Base-by-base conservation (phyloP, 73 alveolate genomes). In the Stentor roeselii region DNA sequence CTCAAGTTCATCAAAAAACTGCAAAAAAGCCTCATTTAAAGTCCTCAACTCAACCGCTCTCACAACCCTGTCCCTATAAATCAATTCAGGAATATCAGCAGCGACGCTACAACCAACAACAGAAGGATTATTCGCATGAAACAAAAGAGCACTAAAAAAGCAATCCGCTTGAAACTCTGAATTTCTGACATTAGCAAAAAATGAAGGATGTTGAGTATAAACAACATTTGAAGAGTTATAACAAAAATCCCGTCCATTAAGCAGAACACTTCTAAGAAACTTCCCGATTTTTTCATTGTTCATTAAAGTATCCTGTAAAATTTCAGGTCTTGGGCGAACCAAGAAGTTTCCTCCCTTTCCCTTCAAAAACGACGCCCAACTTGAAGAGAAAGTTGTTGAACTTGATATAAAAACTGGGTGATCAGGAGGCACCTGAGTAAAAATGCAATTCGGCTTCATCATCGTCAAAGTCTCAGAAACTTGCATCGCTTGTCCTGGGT, bases 351-450 rank as follows among this genome's bases (percentile, higher is more conserved):
- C 77, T 34, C 59, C 83, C 36, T 58, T 58, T 1, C 83, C 83
- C 32, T 82, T 82, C 59, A 41, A 41, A 78, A 58, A 34, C 58
- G 87, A 39, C 27, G n/a, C 39, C 87, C 93, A 31, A 50, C 40
- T 78, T 37, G 50, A 3, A 75, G 14, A 50, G 75, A 87, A 76
- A 67, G 59, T 32, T 39, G 76, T 88, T 86, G 78, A 83, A 31
- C 91, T 27, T 39, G 84, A 67, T 15, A 90, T 90, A 60, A 90
- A 87, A 21, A 40, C 21, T n/a, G 95, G 95, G 32, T 77, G 60
- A 42, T 90, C 95, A 3, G 95, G 93, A 0, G 89, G 85, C 0
- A 90, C 74, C 83, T 87, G 83, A 30, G 92, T 61, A 37, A 78
- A 40, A 14, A 87, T 78, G 3, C 88, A 42, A 42, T 75, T 83